Percentiles rank a stretch among this genome's conserved stretches.
Evolutionary conservation across 1,139 yeast species (phyloP).

Genomic region (Hemisphaericaspora lyxosophila): DNA sequence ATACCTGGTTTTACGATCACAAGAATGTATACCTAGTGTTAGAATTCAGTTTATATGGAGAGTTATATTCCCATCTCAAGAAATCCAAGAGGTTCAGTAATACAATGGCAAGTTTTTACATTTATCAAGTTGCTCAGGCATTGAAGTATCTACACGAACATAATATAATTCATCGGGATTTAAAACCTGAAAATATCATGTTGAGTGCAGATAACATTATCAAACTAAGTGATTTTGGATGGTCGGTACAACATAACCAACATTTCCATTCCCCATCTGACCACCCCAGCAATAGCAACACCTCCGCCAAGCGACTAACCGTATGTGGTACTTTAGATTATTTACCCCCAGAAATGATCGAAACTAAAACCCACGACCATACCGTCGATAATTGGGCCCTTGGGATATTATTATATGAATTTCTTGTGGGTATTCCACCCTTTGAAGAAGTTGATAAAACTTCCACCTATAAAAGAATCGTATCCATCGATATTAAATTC

Average conservation of each 20-base stretch:
- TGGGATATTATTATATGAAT: slow-evolving; percentile 83
- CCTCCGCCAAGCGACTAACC: slow-evolving; percentile 55
- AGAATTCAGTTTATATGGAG: slow-evolving; percentile 87
- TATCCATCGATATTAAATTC: slow-evolving; percentile 68
- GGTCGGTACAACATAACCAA: slow-evolving; percentile 70
- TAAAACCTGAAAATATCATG: slow-evolving; percentile 88
- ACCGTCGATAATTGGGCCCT: slow-evolving; percentile 91
- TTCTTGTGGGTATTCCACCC: slow-evolving; percentile 87
- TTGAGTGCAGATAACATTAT: slow-evolving; percentile 70
- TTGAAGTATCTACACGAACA: slow-evolving; percentile 72
- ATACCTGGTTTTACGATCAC: slow-evolving; percentile 82
- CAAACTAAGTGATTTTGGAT: slow-evolving; percentile 91
- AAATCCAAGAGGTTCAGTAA: slow-evolving; percentile 58
- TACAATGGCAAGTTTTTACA: slow-evolving; percentile 71
- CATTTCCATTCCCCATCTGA: slow-evolving; percentile 8
- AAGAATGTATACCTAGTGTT: slow-evolving; percentile 77
- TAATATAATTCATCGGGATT: slow-evolving; percentile 84
- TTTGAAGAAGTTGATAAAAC: slow-evolving; percentile 78
- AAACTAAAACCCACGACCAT: slow-evolving; percentile 73
- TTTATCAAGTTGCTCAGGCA: slow-evolving; percentile 81
- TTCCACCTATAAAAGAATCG: slow-evolving; percentile 77
- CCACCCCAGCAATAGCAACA: background rate
- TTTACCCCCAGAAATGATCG: slow-evolving; percentile 94
- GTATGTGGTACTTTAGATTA: slow-evolving; percentile 96
- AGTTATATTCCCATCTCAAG: slow-evolving; percentile 72